A percentile compares a stretch with the other conserved stretches of the same genome.
These are phyloP conservation scores for Phaseolus lunatus DNA, from an alignment of 306 rosid genomes.

Conservation along the genomic window DNA sequence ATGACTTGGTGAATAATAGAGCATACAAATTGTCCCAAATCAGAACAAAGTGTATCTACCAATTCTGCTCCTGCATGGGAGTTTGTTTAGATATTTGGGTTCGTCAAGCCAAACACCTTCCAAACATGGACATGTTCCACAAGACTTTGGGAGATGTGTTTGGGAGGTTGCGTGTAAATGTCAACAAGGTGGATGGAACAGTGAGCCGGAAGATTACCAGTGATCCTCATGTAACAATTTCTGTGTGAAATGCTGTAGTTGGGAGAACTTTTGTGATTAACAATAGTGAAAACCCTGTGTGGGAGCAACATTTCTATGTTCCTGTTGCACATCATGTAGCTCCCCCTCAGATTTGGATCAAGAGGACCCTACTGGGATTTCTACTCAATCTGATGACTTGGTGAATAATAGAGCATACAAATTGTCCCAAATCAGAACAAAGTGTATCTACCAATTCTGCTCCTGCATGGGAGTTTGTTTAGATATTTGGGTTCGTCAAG, in stretches of 20 bases:
- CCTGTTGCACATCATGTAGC: constrained; percentile 91
- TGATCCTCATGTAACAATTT: constrained; percentile 90
- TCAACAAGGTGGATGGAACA: constrained; percentile 68
- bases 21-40: constrained; percentile 71
- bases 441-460: no score
- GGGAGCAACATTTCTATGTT: constrained; percentile 86
- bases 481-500: constrained; percentile 79
- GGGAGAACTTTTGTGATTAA: constrained; percentile 95
- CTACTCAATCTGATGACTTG: no score
- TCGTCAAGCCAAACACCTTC: constrained; percentile 75
- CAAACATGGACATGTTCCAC: constrained; percentile 98
- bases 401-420: no score
- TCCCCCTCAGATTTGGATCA: no score
- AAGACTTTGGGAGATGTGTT: constrained; percentile 84
- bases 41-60: constrained; percentile 71
- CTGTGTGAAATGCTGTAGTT: constrained; percentile 76
- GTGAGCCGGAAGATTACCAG: constrained; percentile 75
- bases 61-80: constrained; percentile 84
- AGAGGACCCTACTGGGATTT: no score
- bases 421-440: no score
- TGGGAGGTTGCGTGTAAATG: constrained; percentile 59
- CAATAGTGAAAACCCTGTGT: constrained; percentile 86
- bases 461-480: no score
- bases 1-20: constrained; percentile 62
- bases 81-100: constrained; percentile 88